These are phyloP conservation scores for Globisporangium viniferum DNA, from an alignment of 352 stramenopile species.

Conservation along the genomic window DNA sequence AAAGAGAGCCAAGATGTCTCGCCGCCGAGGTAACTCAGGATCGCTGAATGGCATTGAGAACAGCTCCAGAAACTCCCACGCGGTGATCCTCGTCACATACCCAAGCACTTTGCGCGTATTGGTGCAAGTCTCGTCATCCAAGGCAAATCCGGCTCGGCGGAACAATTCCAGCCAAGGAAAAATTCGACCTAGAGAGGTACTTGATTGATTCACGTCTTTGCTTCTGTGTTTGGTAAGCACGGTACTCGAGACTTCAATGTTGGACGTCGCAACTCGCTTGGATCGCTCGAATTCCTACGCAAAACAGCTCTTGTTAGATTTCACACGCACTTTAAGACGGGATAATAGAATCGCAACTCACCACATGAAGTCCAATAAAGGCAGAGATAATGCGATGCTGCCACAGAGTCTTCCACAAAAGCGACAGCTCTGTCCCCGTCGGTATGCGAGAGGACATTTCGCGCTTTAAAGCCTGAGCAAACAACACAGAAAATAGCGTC, in stretches of 20 bases:
- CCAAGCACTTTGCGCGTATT: conserved; percentile 36
- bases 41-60: conserved; percentile 81
- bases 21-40: conserved; percentile 46
- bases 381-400: conserved; percentile 59
- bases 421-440: conserved; percentile 51
- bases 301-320: background rate
- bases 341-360: conserved; percentile 20
- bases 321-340: background rate
- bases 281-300: conserved; percentile 25
- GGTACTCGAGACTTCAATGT: conserved; percentile 16
- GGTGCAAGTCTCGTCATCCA: conserved; percentile 51
- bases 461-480: conserved; percentile 42
- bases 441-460: conserved; percentile 56
- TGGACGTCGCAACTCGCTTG: conserved; percentile 16
- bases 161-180: conserved; percentile 71
- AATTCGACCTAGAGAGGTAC: conserved; percentile 24
- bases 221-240: conserved; percentile 14
- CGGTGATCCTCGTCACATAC: conserved; percentile 43
- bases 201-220: conserved; percentile 3
- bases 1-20: conserved; percentile 63
- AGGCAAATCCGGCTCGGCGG: conserved; percentile 45
- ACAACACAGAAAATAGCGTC: background rate
- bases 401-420: conserved; percentile 70
- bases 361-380: conserved; percentile 55
- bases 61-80: conserved; percentile 74